Conservation (phyloP, 225 moss, liverwort and hornwort genomes). For the Physcomitrium patens region DNA sequence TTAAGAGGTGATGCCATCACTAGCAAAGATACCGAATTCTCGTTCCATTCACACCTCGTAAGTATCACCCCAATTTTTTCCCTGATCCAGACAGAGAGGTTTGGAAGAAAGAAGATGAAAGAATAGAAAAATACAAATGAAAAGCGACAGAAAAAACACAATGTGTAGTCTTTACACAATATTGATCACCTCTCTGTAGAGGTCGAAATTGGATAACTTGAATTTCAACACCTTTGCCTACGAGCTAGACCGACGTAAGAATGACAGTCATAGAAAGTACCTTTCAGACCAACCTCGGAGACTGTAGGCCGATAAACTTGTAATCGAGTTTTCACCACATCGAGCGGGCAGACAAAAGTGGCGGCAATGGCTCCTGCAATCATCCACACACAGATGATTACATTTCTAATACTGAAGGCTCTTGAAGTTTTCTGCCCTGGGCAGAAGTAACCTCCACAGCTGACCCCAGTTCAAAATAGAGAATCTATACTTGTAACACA, state of each 20-base stretch:
- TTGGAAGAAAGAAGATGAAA: not conserved
- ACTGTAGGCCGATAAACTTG: conserved; percentile 77
- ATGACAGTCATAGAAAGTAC: conserved; percentile 34
- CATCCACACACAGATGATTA: conserved; percentile 24
- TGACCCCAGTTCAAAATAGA: not conserved
- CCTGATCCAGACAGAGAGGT: not conserved
- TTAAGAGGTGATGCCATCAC: not conserved
- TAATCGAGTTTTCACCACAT: conserved; percentile 97
- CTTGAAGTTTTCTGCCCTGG: not conserved
- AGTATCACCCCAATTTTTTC: conserved; percentile 4
- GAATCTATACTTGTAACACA: not conserved
- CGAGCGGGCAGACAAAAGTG: conserved; percentile 96
- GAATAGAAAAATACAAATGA: not conserved
- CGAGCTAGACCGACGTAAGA: not conserved
- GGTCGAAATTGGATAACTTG: conserved; percentile 3
- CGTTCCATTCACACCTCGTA: conserved; percentile 15
- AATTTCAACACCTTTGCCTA: not conserved
- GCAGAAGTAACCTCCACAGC: conserved; percentile 17
- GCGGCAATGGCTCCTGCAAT: conserved; percentile 92
- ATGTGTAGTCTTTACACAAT: not conserved
- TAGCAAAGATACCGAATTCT: not conserved
- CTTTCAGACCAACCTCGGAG: conserved; percentile 54
- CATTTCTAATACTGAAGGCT: not conserved
- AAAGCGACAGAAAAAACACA: not conserved
- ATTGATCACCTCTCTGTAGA: not conserved